A percentile compares a stretch with the other conserved stretches of the same genome.
These are phyloP conservation scores for Fusarium sp. DNA, from an alignment of 2,329 filamentous ascomycete species.

Conservation along the genomic window DNA sequence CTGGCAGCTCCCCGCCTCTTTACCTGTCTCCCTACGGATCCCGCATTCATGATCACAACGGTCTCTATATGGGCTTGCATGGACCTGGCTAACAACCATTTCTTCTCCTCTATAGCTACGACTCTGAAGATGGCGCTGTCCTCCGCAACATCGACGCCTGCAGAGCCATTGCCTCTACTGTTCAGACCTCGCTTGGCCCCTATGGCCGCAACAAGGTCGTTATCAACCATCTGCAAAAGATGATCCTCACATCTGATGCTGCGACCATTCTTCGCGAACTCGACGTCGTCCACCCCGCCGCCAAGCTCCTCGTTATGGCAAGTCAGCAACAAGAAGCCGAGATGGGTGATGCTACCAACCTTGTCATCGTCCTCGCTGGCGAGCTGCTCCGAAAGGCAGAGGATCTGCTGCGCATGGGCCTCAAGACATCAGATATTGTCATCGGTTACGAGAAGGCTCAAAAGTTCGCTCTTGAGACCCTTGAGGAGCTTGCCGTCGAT, in stretches of 20 bases:
- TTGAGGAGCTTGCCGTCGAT: constrained; percentile 92
- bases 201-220: constrained; percentile 99
- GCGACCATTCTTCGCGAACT: constrained; percentile 97
- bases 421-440: constrained; percentile 98
- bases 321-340: constrained; percentile 98
- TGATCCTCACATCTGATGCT: constrained; percentile 98
- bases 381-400: constrained; percentile 98
- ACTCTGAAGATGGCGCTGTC: constrained; percentile 98
- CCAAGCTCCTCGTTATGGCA: constrained; percentile 98
- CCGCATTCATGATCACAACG: constrained; percentile 8
- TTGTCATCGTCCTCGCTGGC: constrained; percentile 95
- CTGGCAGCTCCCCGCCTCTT: constrained; percentile 48
- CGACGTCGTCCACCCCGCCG: constrained; percentile 97
- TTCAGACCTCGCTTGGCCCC: constrained; percentile 95
- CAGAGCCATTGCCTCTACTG: constrained; percentile 92
- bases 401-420: constrained; percentile 93
- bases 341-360: constrained; percentile 98
- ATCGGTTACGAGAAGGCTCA: constrained; percentile 96
- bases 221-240: constrained; percentile 99
- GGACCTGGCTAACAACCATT: constrained; percentile 3
- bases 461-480: constrained; percentile 83
- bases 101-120: constrained; percentile 75
- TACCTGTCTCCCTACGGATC: constrained; percentile 29
- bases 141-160: constrained; percentile 99
- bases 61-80: not conserved